A percentile compares a stretch with the other conserved stretches of the same genome.
Evolutionary conservation across 176 grass and related monocot genomes (phyloP).

Genomic region (Aegilops tauschii): DNA sequence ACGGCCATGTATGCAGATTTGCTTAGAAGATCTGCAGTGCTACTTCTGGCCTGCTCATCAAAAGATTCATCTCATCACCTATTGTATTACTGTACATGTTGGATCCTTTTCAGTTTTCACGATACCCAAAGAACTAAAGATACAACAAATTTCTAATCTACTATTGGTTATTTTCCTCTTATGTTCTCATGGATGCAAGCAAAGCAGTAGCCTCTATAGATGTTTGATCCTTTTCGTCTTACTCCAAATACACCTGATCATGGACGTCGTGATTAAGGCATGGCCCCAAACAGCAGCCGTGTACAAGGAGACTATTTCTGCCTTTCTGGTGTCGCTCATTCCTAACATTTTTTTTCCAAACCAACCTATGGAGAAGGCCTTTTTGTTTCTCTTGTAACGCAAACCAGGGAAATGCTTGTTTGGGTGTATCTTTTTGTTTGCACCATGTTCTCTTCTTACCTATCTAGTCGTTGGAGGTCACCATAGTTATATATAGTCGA

Average conservation of each 20-base stretch:
- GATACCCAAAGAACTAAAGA: background rate
- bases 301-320: background rate
- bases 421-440: too few species aligned
- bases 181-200: background rate
- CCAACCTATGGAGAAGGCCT: too few species aligned
- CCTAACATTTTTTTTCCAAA: too few species aligned
- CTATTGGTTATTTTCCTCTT: background rate
- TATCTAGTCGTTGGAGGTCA: too few species aligned
- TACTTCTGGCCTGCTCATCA: background rate
- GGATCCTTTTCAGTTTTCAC: background rate
- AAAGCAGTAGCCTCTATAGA: background rate
- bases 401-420: too few species aligned
- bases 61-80: background rate
- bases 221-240: too few species aligned
- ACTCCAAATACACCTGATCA: background rate
- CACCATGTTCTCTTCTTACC: background rate
- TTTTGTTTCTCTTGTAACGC: too few species aligned
- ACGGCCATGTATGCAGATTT: background rate
- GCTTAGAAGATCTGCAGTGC: background rate
- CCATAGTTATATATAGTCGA: too few species aligned
- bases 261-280: background rate
- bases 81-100: background rate
- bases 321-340: background rate
- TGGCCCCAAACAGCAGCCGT: background rate
- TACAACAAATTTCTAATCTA: background rate